Percentiles rank a stretch among this genome's conserved stretches.
Evolutionary conservation across 1,284 basidiomycete genomes (phyloP).

Genomic region (Ustilago crameri): DNA sequence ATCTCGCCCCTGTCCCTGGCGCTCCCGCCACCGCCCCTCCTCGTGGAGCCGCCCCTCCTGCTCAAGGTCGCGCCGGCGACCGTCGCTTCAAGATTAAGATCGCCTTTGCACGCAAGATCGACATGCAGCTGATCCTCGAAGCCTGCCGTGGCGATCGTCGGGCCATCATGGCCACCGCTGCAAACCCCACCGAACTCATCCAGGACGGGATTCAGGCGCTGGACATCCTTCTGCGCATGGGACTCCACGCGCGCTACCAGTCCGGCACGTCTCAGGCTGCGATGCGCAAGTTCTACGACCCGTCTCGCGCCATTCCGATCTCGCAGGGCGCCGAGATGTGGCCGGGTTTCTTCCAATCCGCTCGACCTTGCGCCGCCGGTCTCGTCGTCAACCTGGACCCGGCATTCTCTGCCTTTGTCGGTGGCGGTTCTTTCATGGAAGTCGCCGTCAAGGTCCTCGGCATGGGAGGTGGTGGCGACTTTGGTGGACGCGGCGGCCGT

Average conservation of each 20-base stretch:
- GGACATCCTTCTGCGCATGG: conserved; percentile 35
- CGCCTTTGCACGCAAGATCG: conserved; percentile 27
- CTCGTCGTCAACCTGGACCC: conserved; percentile 60
- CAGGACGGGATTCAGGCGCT: conserved; percentile 42
- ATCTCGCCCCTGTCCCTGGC: conserved; percentile 21
- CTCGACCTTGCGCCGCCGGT: conserved; percentile 48
- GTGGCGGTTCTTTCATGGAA: conserved; percentile 37
- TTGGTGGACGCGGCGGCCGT: conserved; percentile 40
- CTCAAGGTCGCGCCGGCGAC: conserved; percentile 1
- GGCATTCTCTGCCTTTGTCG: conserved; percentile 51
- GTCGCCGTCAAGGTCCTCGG: conserved; percentile 44
- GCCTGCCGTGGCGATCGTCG: conserved; percentile 41
- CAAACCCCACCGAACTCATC: conserved; percentile 32
- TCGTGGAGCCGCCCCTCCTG: conserved; percentile 5
- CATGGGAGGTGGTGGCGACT: conserved; percentile 33
- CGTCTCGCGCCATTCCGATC: conserved; percentile 29
- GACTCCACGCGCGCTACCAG: conserved; percentile 16
- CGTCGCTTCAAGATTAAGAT: conserved; percentile 43
- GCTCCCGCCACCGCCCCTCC: conserved; percentile 15
- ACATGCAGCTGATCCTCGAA: conserved; percentile 21
- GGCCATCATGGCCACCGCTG: conserved; percentile 32
- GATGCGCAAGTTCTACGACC: conserved; percentile 53
- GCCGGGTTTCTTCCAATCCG: conserved; percentile 57
- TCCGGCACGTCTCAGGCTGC: conserved; percentile 34
- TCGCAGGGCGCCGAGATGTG: conserved; percentile 50